These are phyloP conservation scores for Picea mariana DNA, from an alignment of 83 land plant genomes.

Conservation along the genomic window DNA sequence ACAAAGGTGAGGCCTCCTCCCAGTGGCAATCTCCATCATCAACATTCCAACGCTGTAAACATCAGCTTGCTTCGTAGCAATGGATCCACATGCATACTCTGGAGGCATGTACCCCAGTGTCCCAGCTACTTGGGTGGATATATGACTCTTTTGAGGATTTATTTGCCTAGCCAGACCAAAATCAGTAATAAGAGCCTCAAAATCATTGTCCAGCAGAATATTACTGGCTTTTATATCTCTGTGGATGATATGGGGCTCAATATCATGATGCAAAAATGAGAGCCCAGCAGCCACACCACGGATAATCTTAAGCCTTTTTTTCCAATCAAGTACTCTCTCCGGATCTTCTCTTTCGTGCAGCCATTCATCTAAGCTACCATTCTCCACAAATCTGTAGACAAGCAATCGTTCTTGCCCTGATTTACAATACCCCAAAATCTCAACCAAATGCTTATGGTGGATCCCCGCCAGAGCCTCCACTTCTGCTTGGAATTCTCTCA, in stretches of 20 bases:
- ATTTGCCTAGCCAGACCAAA: constrained; percentile 67
- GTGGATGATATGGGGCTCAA: constrained; percentile 50
- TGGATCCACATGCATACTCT: constrained; percentile 24
- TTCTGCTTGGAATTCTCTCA: constrained; percentile 65
- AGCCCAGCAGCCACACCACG: constrained; percentile 60
- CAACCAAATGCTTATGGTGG: constrained; percentile 52
- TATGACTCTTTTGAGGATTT: constrained; percentile 39
- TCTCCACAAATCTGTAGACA: constrained; percentile 57
- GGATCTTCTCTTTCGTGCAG: constrained; percentile 30
- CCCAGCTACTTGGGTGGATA: constrained; percentile 77
- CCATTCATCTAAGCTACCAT: constrained; percentile 66
- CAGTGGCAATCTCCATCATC: constrained; percentile 21
- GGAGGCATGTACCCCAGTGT: constrained; percentile 87
- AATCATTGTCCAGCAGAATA: constrained; percentile 47
- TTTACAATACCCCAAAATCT: constrained; percentile 57
- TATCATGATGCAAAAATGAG: constrained; percentile 40
- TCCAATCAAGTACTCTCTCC: constrained; percentile 25
- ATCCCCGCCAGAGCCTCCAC: constrained; percentile 59
- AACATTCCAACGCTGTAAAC: constrained; percentile 25
- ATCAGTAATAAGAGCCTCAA: constrained; percentile 65
- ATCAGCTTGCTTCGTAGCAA: constrained; percentile 17
- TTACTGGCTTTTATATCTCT: constrained; percentile 78
- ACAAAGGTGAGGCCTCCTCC: constrained; percentile 18
- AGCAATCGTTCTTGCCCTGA: constrained; percentile 54
- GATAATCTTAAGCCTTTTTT: constrained; percentile 35